Evolutionary conservation across 495 filamentous ascomycete species (phyloP).

Genomic region (Daldinia decipiens): DNA sequence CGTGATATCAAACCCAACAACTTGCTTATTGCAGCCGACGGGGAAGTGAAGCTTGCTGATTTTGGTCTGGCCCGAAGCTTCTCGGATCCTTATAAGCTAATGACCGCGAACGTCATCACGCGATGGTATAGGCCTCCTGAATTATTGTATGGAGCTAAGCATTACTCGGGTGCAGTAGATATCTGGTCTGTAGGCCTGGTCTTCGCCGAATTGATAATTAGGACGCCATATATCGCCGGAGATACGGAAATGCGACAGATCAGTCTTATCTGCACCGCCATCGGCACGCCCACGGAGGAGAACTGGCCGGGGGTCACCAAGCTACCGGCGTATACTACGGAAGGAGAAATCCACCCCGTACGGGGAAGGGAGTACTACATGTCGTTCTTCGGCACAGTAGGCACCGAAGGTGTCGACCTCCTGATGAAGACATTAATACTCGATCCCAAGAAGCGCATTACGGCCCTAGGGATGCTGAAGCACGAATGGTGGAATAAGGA

Average conservation of each 20-base stretch:
- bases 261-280: conserved; percentile 78
- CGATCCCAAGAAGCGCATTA: conserved; percentile 84
- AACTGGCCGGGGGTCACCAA: conserved; percentile 93
- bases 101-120: conserved; percentile 97
- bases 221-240: conserved; percentile 81
- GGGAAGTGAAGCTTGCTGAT: conserved; percentile 95
- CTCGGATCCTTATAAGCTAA: conserved; percentile 83
- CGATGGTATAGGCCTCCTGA: conserved; percentile 97
- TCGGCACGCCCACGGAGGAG: conserved; percentile 92
- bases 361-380: conserved; percentile 75
- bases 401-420: conserved; percentile 83
- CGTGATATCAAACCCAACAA: conserved; percentile 99
- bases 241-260: conserved; percentile 79
- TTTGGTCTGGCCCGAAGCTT: conserved; percentile 93
- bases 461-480: conserved; percentile 76
- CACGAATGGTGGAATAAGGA: conserved; percentile 89
- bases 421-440: conserved; percentile 85
- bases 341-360: conserved; percentile 68
- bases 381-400: conserved; percentile 77
- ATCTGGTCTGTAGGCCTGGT: conserved; percentile 95
- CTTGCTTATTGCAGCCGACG: conserved; percentile 89
- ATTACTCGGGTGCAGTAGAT: conserved; percentile 92
- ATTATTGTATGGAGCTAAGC: conserved; percentile 85
- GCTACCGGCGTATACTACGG: conserved; percentile 77
- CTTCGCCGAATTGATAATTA: conserved; percentile 88